Conservation (phyloP, 2,329 filamentous ascomycete species). For the Cladosporium sp. region DNA sequence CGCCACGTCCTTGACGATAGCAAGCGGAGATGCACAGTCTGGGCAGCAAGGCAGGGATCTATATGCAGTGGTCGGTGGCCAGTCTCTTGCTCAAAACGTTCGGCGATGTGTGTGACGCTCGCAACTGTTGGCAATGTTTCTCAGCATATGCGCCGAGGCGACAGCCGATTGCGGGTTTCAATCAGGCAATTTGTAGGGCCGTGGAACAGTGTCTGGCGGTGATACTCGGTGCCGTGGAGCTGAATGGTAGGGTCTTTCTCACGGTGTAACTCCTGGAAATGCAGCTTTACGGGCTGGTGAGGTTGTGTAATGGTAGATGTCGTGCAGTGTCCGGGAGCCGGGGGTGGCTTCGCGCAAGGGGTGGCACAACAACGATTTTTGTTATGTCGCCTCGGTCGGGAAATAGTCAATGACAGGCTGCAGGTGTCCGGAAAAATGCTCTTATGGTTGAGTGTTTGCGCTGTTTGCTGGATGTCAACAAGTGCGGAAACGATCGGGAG, state of each 20-base stretch:
- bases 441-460: not conserved
- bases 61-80: slow-evolving; percentile 3
- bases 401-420: slow-evolving; percentile 8
- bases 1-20: slow-evolving; percentile 6
- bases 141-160: slow-evolving; percentile 4
- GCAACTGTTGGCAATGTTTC: slow-evolving; percentile 8
- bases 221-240: slow-evolving; percentile 10
- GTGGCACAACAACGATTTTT: not conserved
- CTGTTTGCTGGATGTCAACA: slow-evolving; percentile 2
- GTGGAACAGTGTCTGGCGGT: slow-evolving; percentile 1
- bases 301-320: slow-evolving; percentile 11
- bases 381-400: not conserved
- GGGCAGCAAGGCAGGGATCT: slow-evolving; percentile 6
- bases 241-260: slow-evolving; percentile 12
- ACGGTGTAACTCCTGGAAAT: slow-evolving; percentile 5
- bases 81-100: slow-evolving; percentile 1
- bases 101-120: not conserved
- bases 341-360: slow-evolving; percentile 3
- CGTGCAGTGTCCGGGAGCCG: slow-evolving; percentile 5
- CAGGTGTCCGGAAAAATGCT: not conserved
- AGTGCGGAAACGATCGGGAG: not conserved
- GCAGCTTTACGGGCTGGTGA: not conserved
- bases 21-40: slow-evolving; percentile 2
- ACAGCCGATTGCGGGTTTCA: not conserved
- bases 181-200: not conserved